phyloP scores from a whole-genome alignment of 352 stramenopile species.

The Phytophthora pini region DNA sequence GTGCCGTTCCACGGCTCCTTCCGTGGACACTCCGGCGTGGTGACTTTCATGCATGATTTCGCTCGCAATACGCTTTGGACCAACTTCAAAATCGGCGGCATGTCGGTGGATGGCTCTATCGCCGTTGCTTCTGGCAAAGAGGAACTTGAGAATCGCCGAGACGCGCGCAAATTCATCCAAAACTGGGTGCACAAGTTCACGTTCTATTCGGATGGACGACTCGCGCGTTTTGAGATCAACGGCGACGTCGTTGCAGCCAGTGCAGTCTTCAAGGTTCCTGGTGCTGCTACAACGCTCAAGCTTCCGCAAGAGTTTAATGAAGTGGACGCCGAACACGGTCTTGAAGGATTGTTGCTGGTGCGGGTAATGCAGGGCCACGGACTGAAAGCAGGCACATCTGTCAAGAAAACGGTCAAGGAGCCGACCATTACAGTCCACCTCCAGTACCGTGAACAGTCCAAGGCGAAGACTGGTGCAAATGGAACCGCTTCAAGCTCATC shows the following conservation, averaged over 20 bases:
- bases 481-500: constrained; percentile 31
- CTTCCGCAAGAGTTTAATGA: constrained; percentile 91
- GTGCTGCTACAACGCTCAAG: constrained; percentile 84
- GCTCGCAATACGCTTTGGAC: constrained; percentile 81
- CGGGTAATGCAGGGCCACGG: constrained; percentile 86
- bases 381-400: constrained; percentile 68
- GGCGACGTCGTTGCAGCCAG: constrained; percentile 87
- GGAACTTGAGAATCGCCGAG: constrained; percentile 86
- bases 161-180: constrained; percentile 86
- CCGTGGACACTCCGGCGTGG: constrained; percentile 71
- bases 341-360: constrained; percentile 73
- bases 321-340: constrained; percentile 80
- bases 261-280: constrained; percentile 87
- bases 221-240: constrained; percentile 90
- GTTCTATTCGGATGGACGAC: constrained; percentile 83
- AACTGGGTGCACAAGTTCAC: constrained; percentile 93
- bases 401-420: constrained; percentile 77
- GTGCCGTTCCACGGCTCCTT: constrained; percentile 89
- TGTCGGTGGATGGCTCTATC: constrained; percentile 86
- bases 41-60: constrained; percentile 85
- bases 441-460: constrained; percentile 65
- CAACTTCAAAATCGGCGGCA: constrained; percentile 87
- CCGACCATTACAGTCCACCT: constrained; percentile 65
- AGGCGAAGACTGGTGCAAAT: constrained; percentile 42
- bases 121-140: constrained; percentile 87